phyloP scores from a whole-genome alignment of 306 rosid genomes.

The Psophocarpus tetragonolobus region DNA sequence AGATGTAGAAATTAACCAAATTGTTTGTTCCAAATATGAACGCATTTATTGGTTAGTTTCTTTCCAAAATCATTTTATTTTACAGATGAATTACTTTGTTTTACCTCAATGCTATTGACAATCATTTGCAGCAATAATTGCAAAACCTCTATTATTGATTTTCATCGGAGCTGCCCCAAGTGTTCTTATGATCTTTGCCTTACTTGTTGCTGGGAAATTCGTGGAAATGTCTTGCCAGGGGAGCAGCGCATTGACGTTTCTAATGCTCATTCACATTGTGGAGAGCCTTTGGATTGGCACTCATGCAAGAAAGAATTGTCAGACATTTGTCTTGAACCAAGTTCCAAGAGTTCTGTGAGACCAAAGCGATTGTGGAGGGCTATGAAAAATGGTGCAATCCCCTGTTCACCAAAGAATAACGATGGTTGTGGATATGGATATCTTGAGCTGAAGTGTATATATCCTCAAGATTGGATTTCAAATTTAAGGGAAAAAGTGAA shows the following conservation, averaged over 20 bases:
- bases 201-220: slow-evolving; percentile 56
- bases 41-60: slow-evolving; percentile 39
- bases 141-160: slow-evolving; percentile 55
- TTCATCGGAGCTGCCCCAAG: slow-evolving; percentile 57
- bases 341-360: slow-evolving; percentile 18
- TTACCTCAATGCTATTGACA: background rate
- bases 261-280: background rate
- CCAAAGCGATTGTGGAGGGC: slow-evolving; percentile 43
- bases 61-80: background rate
- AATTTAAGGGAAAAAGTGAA: slow-evolving; percentile 19
- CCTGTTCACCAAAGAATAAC: slow-evolving; percentile 49
- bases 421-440: slow-evolving; percentile 55
- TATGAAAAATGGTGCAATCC: slow-evolving; percentile 45
- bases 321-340: background rate
- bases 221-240: slow-evolving; percentile 38
- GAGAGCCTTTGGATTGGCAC: background rate
- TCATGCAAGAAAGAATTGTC: background rate
- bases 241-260: slow-evolving; percentile 20
- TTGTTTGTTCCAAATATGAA: background rate
- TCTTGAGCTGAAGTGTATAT: slow-evolving; percentile 26
- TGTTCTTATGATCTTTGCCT: slow-evolving; percentile 69
- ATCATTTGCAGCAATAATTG: slow-evolving; percentile 53
- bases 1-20: slow-evolving; percentile 15
- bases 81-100: background rate
- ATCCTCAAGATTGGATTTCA: slow-evolving; percentile 12